Conservation (phyloP, 176 grass and related monocot species). For the Cenchrus fungigraminus region DNA sequence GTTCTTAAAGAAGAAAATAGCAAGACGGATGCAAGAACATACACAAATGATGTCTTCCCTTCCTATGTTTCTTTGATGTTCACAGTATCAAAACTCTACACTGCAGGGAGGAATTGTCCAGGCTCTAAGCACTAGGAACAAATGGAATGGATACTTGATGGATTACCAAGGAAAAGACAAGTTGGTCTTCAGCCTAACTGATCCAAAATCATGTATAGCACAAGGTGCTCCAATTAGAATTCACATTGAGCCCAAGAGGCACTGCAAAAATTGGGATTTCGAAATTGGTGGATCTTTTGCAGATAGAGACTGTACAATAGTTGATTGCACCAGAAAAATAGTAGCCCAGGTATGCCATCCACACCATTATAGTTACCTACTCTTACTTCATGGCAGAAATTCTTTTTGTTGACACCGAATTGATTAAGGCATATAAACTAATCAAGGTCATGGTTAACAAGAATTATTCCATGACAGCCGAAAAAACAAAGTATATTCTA, state of each 20-base stretch:
- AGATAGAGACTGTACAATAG: slow-evolving; percentile 69
- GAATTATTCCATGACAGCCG: slow-evolving; percentile 22
- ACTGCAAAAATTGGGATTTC: slow-evolving; percentile 70
- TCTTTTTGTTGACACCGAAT: slow-evolving; percentile 26
- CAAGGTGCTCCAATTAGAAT: slow-evolving; percentile 59
- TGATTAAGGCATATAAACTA: slow-evolving; percentile 2
- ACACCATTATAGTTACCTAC: slow-evolving; percentile 25
- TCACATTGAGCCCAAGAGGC: slow-evolving; percentile 56
- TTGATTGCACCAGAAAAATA: slow-evolving; percentile 58
- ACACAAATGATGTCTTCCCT: slow-evolving; percentile 20
- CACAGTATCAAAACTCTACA: slow-evolving; percentile 10
- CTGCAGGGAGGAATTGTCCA: slow-evolving; percentile 78
- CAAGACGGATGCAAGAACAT: slow-evolving; percentile 19
- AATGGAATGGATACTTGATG: slow-evolving; percentile 75
- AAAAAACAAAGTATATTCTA: slow-evolving; percentile 15
- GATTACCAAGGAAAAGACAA: slow-evolving; percentile 70
- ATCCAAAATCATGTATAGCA: slow-evolving; percentile 67
- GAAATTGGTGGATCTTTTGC: slow-evolving; percentile 77
- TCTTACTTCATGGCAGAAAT: slow-evolving; percentile 9
- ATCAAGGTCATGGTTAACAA: slow-evolving; percentile 29
- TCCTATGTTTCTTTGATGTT: slow-evolving; percentile 32
- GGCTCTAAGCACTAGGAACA: slow-evolving; percentile 68
- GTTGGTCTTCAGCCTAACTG: slow-evolving; percentile 75
- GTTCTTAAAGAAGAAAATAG: neutral
- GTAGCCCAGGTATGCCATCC: slow-evolving; percentile 61